Conservation (phyloP, 2,329 filamentous ascomycete genomes). For the Myriosclerotinia duriaeana region DNA sequence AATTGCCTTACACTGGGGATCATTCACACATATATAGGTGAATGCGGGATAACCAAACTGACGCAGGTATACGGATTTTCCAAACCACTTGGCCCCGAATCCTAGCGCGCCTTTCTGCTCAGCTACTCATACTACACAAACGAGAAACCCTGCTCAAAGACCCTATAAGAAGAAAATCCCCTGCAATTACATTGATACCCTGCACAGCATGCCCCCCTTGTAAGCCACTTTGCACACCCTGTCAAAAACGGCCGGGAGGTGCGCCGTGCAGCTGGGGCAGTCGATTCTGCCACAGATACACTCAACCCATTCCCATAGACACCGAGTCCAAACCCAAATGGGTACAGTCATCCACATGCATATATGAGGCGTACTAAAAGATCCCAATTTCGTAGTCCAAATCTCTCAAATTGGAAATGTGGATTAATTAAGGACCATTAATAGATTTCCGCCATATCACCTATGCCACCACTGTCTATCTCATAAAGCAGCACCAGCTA, state of each 20-base stretch:
- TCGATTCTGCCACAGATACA: conserved; percentile 22
- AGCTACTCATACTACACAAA: conserved; percentile 32
- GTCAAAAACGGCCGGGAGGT: conserved; percentile 25
- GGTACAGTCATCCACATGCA: conserved; percentile 20
- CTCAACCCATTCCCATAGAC: conserved; percentile 7
- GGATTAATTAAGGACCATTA: conserved; percentile 36
- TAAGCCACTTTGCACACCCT: conserved; percentile 22
- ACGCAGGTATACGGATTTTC: conserved; percentile 33
- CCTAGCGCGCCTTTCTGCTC: conserved; percentile 30
- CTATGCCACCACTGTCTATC: conserved; percentile 2
- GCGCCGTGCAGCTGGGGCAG: conserved; percentile 23
- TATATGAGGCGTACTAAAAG: conserved; percentile 22
- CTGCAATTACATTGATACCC: conserved; percentile 16
- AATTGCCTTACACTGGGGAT: conserved; percentile 30
- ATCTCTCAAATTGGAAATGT: conserved; percentile 23
- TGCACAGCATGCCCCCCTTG: conserved; percentile 24
- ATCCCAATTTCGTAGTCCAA: conserved; percentile 22
- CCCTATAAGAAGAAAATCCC: conserved; percentile 11
- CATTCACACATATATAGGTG: conserved; percentile 37
- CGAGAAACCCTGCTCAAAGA: conserved; percentile 23
- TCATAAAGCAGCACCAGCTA: conserved; percentile 32
- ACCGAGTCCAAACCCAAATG: conserved; percentile 23
- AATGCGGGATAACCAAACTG: conserved; percentile 32
- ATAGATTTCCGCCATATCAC: conserved; percentile 29
- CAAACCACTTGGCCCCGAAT: conserved; percentile 30